Evolutionary conservation across 345 rosid genomes (phyloP).

Genomic region (Firmiana major): DNA sequence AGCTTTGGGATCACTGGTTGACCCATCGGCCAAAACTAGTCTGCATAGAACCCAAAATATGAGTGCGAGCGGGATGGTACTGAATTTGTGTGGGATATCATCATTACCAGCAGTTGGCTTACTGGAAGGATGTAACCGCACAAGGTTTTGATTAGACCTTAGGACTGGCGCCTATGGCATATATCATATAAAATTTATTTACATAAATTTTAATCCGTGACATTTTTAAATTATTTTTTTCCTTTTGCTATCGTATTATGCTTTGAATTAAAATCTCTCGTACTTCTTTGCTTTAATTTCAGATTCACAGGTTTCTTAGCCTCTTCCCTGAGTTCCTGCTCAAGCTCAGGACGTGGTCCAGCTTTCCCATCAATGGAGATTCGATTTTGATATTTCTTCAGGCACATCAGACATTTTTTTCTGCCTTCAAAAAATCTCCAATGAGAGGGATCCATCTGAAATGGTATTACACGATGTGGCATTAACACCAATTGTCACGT

Average conservation of each 20-base stretch:
- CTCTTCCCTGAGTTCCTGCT: conserved; percentile 45
- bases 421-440: conserved; percentile 52
- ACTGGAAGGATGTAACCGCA: conserved; percentile 69
- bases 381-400: conserved; percentile 60
- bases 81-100: conserved; percentile 43
- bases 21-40: conserved; percentile 69
- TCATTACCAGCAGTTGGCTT: conserved; percentile 25
- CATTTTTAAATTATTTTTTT: too few relatives aligned
- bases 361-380: conserved; percentile 50
- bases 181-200: too few relatives aligned
- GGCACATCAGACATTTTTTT: conserved; percentile 61
- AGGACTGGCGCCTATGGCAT: too few relatives aligned
- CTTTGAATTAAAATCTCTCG: too few relatives aligned
- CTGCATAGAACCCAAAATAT: conserved; percentile 64
- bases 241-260: too few relatives aligned
- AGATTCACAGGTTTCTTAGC: conserved; percentile 52
- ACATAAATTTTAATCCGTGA: too few relatives aligned
- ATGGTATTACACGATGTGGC: conserved; percentile 60
- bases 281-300: conserved; percentile 70
- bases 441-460: conserved; percentile 51
- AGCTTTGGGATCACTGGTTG: conserved; percentile 65
- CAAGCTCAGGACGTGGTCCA: conserved; percentile 52
- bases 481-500: conserved; percentile 48
- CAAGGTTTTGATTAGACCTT: conserved; percentile 44
- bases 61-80: conserved; percentile 57